Percentiles rank a stretch among this genome's conserved stretches.
Conservation (phyloP, 2,329 filamentous ascomycete genomes). For the Trichoderma lentiforme region DNA sequence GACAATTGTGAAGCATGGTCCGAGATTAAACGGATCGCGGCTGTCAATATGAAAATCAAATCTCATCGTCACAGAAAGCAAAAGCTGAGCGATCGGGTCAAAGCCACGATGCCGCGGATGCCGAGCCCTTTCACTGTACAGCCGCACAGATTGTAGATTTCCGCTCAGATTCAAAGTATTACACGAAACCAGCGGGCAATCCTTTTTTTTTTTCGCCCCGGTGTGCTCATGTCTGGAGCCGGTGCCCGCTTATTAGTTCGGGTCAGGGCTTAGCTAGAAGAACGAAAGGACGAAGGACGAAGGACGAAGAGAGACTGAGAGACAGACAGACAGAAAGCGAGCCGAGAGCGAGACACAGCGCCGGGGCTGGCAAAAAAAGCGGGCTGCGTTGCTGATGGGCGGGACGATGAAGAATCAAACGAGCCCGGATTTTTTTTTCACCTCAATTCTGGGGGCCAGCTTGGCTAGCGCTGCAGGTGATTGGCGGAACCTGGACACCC, state of each 20-base stretch:
- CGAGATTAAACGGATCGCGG: conserved; percentile 14
- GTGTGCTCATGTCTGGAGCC: not conserved
- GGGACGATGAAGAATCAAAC: not conserved
- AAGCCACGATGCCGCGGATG: not conserved
- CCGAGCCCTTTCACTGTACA: not conserved
- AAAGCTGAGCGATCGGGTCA: not conserved
- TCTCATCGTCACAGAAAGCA: not conserved
- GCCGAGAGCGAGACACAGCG: not conserved
- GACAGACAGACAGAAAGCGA: not conserved
- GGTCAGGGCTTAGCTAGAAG: not conserved
- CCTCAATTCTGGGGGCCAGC: not conserved
- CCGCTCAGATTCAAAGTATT: not conserved
- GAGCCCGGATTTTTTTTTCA: not conserved
- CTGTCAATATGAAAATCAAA: not conserved
- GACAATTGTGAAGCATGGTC: not conserved
- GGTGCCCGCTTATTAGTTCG: not conserved
- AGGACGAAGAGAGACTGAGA: not conserved
- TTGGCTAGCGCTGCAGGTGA: not conserved
- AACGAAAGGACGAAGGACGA: not conserved
- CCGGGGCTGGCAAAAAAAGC: not conserved
- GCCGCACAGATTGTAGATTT: not conserved
- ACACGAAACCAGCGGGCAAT: not conserved
- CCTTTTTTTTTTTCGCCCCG: not conserved
- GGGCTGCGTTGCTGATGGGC: not conserved
- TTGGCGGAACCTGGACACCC: conserved; percentile 2